phyloP scores from a whole-genome alignment of 1,284 basidiomycete genomes.

The Apiotrichum laibachii region DNA sequence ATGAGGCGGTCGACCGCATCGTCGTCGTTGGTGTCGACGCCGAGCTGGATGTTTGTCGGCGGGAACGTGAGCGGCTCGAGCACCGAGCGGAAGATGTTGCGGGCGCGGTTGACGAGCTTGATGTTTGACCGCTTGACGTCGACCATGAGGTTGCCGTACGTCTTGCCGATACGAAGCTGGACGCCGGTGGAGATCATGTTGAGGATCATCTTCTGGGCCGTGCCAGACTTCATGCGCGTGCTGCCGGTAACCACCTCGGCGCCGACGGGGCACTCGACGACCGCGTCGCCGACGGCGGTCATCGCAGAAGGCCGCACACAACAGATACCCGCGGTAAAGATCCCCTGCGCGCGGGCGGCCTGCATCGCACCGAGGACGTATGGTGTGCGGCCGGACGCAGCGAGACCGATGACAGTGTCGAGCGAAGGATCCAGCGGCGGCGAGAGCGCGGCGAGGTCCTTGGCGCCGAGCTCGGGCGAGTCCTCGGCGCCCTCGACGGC shows the following conservation, averaged over 20 bases:
- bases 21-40: constrained; percentile 11
- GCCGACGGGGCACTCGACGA: constrained; percentile 26
- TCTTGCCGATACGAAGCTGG: constrained; percentile 24
- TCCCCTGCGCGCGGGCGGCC: constrained; percentile 13
- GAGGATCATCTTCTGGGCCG: constrained; percentile 28
- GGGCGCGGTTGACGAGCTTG: constrained; percentile 18
- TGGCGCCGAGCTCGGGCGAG: constrained; percentile 11
- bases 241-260: constrained; percentile 27
- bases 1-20: constrained; percentile 19
- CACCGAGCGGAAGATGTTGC: constrained; percentile 13
- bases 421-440: constrained; percentile 13
- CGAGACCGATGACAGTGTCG: constrained; percentile 26
- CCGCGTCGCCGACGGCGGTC: constrained; percentile 8
- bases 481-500: constrained; percentile 29
- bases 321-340: constrained; percentile 20
- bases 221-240: constrained; percentile 27
- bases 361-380: constrained; percentile 25
- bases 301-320: constrained; percentile 16
- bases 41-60: background rate
- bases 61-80: constrained; percentile 3
- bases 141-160: constrained; percentile 23
- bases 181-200: constrained; percentile 27
- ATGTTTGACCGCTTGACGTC: constrained; percentile 16
- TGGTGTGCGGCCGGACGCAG: constrained; percentile 24
- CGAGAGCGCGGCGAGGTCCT: constrained; percentile 9